Evolutionary conservation across 805 yeast species (phyloP).

Genomic region (Kuraishia cidri): DNA sequence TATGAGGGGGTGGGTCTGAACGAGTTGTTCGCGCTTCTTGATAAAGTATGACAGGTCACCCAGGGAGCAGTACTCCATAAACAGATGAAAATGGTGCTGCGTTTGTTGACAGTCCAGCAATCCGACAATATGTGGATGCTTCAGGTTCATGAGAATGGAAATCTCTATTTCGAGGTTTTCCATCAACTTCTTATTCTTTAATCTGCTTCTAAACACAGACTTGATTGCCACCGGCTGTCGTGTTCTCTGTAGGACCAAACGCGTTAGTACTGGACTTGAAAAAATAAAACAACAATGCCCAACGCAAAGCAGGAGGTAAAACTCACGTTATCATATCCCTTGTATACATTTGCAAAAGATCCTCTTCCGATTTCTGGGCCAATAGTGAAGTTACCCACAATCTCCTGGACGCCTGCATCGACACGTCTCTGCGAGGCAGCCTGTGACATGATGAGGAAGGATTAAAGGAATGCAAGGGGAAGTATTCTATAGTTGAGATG

Average conservation of each 20-base stretch:
- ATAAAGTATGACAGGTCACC: slow-evolving; percentile 91
- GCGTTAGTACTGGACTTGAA: neutral
- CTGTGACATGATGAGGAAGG: too few relatives aligned
- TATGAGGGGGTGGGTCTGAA: slow-evolving; percentile 69
- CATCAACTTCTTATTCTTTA: slow-evolving; percentile 77
- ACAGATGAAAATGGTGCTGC: slow-evolving; percentile 65
- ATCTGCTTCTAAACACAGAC: slow-evolving; percentile 73
- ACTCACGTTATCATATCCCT: slow-evolving; percentile 49
- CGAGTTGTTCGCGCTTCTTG: slow-evolving; percentile 62
- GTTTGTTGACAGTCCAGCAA: slow-evolving; percentile 79
- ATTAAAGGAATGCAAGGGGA: too few relatives aligned
- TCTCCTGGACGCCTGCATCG: slow-evolving; percentile 7
- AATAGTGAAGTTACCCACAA: slow-evolving; percentile 42
- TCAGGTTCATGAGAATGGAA: slow-evolving; percentile 75
- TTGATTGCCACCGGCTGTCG: slow-evolving; percentile 76
- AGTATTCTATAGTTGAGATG: too few relatives aligned
- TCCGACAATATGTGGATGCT: slow-evolving; percentile 90
- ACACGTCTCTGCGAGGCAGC: too few relatives aligned
- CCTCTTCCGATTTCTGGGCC: slow-evolving; percentile 92
- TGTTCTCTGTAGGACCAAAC: slow-evolving; percentile 23
- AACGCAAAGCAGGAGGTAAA: too few relatives aligned
- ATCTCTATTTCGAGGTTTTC: slow-evolving; percentile 93
- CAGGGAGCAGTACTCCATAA: slow-evolving; percentile 94
- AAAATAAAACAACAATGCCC: neutral
- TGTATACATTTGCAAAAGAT: slow-evolving; percentile 91